Base-by-base conservation (phyloP, 2,329 filamentous ascomycete genomes). In the Penicillium italicum region DNA sequence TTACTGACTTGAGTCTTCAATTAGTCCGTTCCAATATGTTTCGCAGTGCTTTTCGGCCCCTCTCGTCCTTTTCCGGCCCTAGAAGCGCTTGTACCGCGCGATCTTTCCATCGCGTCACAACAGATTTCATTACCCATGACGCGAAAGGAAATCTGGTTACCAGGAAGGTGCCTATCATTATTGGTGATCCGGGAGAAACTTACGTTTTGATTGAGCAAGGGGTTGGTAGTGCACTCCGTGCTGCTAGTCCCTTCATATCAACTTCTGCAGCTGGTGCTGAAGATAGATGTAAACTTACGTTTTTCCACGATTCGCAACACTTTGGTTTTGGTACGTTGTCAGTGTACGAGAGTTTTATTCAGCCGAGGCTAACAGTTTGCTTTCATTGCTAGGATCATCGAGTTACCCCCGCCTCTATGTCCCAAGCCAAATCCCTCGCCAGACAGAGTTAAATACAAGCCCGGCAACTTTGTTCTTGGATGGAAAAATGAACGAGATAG, bases 401-500 rank as follows among this genome's bases (percentile, higher is more conserved):
- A 63, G 59, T 56, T 66, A 65, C 53, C 63, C 62, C 44, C 63
- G 58, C 2, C 63, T 69, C 44, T 60, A 66, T 59, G 33, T 59
- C 42, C 62, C 59, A 30, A 56, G 12, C 22, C 48, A 65, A 47
- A 42, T 65, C 2, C 60, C 62, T 18, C 56, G 59, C 36, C 60
- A 61, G 55, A 62, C 59, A 51, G 60, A 64, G 45, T 64, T 47
- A 31, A 57, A 62, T 54, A 62, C 55, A 54, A 67, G 65, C 54
- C 57, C 65, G 51, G 60, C 63, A 49, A 66, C 62, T 49, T 59
- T 66, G 22, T 62, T 61, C 24, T 22, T 68, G 30, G 48, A 18
- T 22, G 62, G 66, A 51, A 64, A 63, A 34, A 69, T 67, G 63
- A 58, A 68, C 51, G 53, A 69, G 31, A 57, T 69, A 47, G 57